Percentiles rank a stretch among this genome's conserved stretches.
Evolutionary conservation across 352 stramenopile genomes (phyloP).

Genomic region (Phytophthora megakarya): DNA sequence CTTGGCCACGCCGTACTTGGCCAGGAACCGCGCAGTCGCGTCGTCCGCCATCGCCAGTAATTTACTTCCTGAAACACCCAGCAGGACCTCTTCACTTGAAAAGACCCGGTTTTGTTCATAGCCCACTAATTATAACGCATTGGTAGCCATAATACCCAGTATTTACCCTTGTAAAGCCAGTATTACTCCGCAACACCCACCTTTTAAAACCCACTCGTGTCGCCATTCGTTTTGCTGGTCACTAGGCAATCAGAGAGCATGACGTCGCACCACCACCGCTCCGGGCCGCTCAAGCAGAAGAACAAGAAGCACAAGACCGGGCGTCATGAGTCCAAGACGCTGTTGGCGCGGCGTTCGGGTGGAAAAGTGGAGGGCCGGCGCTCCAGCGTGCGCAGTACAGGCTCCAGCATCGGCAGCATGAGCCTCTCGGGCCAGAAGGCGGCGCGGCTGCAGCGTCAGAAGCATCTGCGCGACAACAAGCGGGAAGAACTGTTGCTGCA

Average conservation of each 20-base stretch:
- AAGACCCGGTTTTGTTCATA: no score
- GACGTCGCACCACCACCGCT: conserved; percentile 84
- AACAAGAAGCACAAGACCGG: conserved; percentile 94
- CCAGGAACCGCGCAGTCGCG: conserved; percentile 49
- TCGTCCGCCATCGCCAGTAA: conserved; percentile 34
- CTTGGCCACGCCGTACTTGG: conserved; percentile 72
- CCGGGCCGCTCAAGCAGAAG: conserved; percentile 88
- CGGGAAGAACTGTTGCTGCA: conserved; percentile 84
- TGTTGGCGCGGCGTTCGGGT: conserved; percentile 64
- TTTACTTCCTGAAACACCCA: conserved; percentile 8
- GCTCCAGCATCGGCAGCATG: conserved; percentile 46
- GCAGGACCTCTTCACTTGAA: no score
- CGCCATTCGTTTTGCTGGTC: no score
- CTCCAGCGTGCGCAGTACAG: conserved; percentile 47
- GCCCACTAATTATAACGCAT: no score
- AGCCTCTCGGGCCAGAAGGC: conserved; percentile 73
- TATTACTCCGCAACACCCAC: no score
- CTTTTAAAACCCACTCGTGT: no score
- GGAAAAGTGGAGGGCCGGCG: conserved; percentile 75
- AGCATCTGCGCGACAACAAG: conserved; percentile 86
- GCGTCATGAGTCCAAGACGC: conserved; percentile 83
- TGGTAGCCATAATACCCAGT: no score
- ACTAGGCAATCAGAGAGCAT: conserved; percentile 44
- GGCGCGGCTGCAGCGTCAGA: conserved; percentile 79
- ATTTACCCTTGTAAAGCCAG: no score